Conservation (phyloP, 2,329 filamentous ascomycete species). For the Aspergillus awamori region DNA sequence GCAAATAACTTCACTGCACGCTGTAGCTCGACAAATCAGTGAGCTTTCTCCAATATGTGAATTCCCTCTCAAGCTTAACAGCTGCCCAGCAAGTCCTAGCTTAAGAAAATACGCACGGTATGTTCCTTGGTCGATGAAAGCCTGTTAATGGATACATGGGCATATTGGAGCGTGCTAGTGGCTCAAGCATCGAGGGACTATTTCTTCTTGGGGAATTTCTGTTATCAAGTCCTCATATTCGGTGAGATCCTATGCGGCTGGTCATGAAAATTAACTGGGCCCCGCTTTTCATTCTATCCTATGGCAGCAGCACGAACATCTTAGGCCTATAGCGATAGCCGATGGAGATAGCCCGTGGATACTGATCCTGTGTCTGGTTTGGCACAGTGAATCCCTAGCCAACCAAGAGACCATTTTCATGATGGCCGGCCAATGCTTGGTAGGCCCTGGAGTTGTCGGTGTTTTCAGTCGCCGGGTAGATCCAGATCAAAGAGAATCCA, state of each 20-base stretch:
- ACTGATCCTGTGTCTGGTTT: conserved; percentile 49
- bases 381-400: conserved; percentile 23
- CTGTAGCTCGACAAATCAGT: too few relatives aligned
- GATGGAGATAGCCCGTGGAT: conserved; percentile 47
- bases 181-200: too few relatives aligned
- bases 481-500: not conserved
- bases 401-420: not conserved
- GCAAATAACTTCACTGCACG: too few relatives aligned
- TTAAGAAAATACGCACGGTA: too few relatives aligned
- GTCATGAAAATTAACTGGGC: not conserved
- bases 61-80: too few relatives aligned
- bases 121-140: too few relatives aligned
- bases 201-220: not conserved
- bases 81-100: too few relatives aligned
- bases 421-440: not conserved
- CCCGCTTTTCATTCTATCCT: not conserved
- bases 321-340: not conserved
- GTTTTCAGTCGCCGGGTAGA: not conserved
- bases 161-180: too few relatives aligned
- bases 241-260: not conserved
- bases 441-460: not conserved
- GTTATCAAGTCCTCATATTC: not conserved
- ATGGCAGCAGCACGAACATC: not conserved
- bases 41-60: too few relatives aligned
- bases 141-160: not conserved